Evolutionary conservation across 768 basidiomycete species (phyloP).

Genomic region (Auriscalpium vulgare): DNA sequence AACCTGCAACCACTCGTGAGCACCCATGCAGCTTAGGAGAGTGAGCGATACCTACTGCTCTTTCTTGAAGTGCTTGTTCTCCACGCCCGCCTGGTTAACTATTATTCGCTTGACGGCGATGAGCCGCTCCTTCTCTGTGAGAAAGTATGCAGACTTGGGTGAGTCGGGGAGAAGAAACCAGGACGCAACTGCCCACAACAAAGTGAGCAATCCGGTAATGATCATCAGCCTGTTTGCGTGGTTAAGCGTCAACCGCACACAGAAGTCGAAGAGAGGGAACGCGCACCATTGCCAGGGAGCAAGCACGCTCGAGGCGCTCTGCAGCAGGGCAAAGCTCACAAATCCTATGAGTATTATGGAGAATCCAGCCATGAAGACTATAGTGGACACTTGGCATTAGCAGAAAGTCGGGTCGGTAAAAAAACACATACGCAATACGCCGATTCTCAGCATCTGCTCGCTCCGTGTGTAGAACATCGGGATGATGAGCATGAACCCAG

Average conservation of each 20-base stretch:
- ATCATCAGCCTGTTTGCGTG: constrained; percentile 54
- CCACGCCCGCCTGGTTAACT: constrained; percentile 67
- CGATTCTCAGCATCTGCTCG: constrained; percentile 39
- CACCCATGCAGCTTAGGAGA: background rate
- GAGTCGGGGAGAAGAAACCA: constrained; percentile 81
- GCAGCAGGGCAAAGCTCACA: constrained; percentile 57
- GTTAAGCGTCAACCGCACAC: background rate
- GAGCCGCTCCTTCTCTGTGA: constrained; percentile 59
- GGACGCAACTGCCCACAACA: constrained; percentile 51
- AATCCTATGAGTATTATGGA: constrained; percentile 70
- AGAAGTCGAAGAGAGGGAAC: background rate
- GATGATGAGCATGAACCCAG: constrained; percentile 70
- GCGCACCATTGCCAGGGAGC: constrained; percentile 73
- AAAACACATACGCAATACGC: constrained; percentile 39
- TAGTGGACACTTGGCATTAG: background rate
- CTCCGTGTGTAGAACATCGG: constrained; percentile 47
- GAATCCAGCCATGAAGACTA: constrained; percentile 71
- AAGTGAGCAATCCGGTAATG: constrained; percentile 58
- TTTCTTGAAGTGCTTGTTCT: constrained; percentile 73
- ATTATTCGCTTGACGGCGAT: constrained; percentile 64
- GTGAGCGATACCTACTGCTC: constrained; percentile 49
- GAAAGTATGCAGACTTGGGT: constrained; percentile 63
- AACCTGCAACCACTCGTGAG: constrained; percentile 33
- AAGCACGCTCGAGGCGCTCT: constrained; percentile 46
- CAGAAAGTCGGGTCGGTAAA: background rate